These are phyloP conservation scores for Colletotrichum camelliae DNA, from an alignment of 2,329 filamentous ascomycete species.

Conservation along the genomic window DNA sequence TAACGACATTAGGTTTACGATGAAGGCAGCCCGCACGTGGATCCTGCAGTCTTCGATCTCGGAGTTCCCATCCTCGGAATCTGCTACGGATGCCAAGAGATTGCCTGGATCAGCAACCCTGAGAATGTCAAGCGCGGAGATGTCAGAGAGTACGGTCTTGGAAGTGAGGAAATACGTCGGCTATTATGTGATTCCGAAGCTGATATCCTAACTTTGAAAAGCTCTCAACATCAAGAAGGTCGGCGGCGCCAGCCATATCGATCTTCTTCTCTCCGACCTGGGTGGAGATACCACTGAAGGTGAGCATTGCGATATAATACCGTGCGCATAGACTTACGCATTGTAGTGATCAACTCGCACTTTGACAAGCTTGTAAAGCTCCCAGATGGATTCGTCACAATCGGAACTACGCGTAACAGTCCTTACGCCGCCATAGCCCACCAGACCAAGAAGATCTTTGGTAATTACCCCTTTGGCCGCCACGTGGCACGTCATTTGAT, in stretches of 20 bases:
- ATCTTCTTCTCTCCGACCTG: slow-evolving; percentile 79
- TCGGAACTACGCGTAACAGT: slow-evolving; percentile 79
- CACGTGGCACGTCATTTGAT: background rate
- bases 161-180: background rate
- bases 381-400: slow-evolving; percentile 73
- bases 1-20: background rate
- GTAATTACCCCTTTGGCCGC: slow-evolving; percentile 27
- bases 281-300: slow-evolving; percentile 66
- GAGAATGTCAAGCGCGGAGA: slow-evolving; percentile 35
- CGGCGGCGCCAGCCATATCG: slow-evolving; percentile 61
- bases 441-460: slow-evolving; percentile 72
- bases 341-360: slow-evolving; percentile 80
- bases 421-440: slow-evolving; percentile 83
- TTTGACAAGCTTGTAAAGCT: slow-evolving; percentile 82
- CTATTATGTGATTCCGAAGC: background rate
- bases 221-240: slow-evolving; percentile 63
- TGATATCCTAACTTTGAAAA: slow-evolving; percentile 32
- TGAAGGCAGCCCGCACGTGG: slow-evolving; percentile 56
- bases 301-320: slow-evolving; percentile 11
- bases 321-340: background rate
- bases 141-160: slow-evolving; percentile 20
- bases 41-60: slow-evolving; percentile 81
- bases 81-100: slow-evolving; percentile 53
- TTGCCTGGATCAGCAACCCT: slow-evolving; percentile 70
- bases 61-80: slow-evolving; percentile 65